Percentiles rank a stretch among this genome's conserved stretches.
Evolutionary conservation across 805 yeast genomes (phyloP).

Genomic region (Candida andamanensis): DNA sequence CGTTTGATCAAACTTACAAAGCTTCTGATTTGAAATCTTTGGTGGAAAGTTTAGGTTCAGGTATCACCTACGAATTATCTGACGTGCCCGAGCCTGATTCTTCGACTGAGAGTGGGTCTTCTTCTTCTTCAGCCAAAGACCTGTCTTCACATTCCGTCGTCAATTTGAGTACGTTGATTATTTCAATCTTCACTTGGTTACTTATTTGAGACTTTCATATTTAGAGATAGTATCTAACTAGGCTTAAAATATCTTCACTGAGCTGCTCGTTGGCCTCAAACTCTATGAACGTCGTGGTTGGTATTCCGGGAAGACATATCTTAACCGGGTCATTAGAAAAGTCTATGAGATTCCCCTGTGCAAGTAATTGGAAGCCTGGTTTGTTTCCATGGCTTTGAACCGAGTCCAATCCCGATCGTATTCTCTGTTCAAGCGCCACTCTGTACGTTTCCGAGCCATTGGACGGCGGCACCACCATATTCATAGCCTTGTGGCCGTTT

Average conservation of each 20-base stretch:
- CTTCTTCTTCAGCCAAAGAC: slow-evolving; percentile 19
- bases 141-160: too few species aligned
- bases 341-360: too few species aligned
- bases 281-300: slow-evolving; percentile 10
- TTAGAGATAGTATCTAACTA: slow-evolving; percentile 9
- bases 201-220: slow-evolving; percentile 1
- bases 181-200: slow-evolving; percentile 2
- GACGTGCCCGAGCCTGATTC: slow-evolving; percentile 8
- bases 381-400: too few species aligned
- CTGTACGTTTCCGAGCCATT: too few species aligned
- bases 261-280: slow-evolving; percentile 13
- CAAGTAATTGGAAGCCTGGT: too few species aligned
- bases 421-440: too few species aligned
- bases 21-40: slow-evolving; percentile 43
- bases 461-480: too few species aligned
- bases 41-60: slow-evolving; percentile 36
- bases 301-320: slow-evolving; percentile 14
- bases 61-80: slow-evolving; percentile 23
- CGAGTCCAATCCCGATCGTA: too few species aligned
- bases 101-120: slow-evolving; percentile 5
- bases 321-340: too few species aligned
- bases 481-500: too few species aligned
- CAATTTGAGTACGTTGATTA: slow-evolving; percentile 2
- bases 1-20: slow-evolving; percentile 41
- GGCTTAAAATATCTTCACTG: slow-evolving; percentile 11